phyloP scores from a whole-genome alignment of 2,329 filamentous ascomycete genomes.

The Nothophaeocryptopus gaeumannii region DNA sequence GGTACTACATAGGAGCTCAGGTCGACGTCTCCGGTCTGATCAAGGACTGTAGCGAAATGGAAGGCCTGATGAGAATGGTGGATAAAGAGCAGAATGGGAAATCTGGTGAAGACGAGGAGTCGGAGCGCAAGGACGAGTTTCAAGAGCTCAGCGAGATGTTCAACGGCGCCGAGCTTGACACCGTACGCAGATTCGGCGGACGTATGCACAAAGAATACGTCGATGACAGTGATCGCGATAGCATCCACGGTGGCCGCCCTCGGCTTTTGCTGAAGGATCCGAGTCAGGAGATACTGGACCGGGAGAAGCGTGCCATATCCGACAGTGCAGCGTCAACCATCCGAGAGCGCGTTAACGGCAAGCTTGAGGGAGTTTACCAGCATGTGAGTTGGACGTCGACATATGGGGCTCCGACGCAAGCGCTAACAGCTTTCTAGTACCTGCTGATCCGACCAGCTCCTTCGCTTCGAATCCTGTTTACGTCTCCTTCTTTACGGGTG shows the following conservation, averaged over 20 bases:
- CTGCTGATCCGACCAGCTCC: slow-evolving; percentile 48
- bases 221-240: slow-evolving; percentile 48
- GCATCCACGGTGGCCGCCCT: slow-evolving; percentile 37
- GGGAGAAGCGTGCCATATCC: slow-evolving; percentile 17
- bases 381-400: slow-evolving; percentile 46
- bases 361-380: slow-evolving; percentile 55
- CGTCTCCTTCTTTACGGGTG: slow-evolving; percentile 49
- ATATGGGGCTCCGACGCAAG: not conserved
- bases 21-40: slow-evolving; percentile 68
- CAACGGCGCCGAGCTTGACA: slow-evolving; percentile 64
- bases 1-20: slow-evolving; percentile 71
- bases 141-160: slow-evolving; percentile 67
- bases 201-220: slow-evolving; percentile 57
- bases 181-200: slow-evolving; percentile 62
- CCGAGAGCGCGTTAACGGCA: slow-evolving; percentile 38
- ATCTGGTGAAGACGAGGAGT: slow-evolving; percentile 34
- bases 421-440: slow-evolving; percentile 37
- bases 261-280: slow-evolving; percentile 51
- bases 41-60: slow-evolving; percentile 64
- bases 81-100: slow-evolving; percentile 32
- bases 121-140: slow-evolving; percentile 60
- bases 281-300: slow-evolving; percentile 33
- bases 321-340: slow-evolving; percentile 11
- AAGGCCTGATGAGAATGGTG: slow-evolving; percentile 51
- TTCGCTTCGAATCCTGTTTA: slow-evolving; percentile 50